Evolutionary conservation across 345 rosid genomes (phyloP).

Genomic region (Eucalyptus pumila): DNA sequence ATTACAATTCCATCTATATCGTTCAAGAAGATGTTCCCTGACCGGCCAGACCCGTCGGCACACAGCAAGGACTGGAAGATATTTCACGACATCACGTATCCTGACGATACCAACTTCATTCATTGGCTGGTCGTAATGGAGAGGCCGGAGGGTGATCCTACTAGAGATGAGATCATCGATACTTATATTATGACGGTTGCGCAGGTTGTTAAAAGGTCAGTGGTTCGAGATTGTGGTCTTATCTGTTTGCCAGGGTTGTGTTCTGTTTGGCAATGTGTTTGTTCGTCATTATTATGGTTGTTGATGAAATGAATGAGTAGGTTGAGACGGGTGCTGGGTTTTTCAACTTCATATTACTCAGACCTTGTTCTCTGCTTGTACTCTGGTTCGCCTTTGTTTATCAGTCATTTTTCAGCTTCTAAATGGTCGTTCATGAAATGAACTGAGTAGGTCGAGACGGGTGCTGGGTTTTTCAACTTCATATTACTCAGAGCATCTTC

Average conservation of each 20-base stretch:
- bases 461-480: no score
- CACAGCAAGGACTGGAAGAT: no score
- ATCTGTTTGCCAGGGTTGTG: neutral
- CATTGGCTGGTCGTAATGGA: conserved; percentile 95
- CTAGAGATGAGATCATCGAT: conserved; percentile 85
- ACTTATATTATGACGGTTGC: conserved; percentile 72
- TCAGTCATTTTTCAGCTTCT: no score
- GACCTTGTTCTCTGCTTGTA: no score
- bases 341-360: neutral
- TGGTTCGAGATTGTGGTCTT: neutral
- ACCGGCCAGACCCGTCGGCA: no score
- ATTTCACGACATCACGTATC: neutral
- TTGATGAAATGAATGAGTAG: no score
- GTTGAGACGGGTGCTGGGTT: neutral
- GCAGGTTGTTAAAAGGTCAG: conserved; percentile 62
- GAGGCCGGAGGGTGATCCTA: conserved; percentile 45
- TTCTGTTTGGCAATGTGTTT: no score
- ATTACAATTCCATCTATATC: neutral
- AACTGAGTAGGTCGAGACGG: no score
- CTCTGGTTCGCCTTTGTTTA: no score
- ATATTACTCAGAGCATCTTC: neutral
- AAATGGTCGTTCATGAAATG: no score
- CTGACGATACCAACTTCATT: conserved; percentile 41
- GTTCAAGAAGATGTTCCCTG: no score
- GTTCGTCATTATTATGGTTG: neutral